Conservation (phyloP, 306 rosid genomes). For the Cicer cuneatum region DNA sequence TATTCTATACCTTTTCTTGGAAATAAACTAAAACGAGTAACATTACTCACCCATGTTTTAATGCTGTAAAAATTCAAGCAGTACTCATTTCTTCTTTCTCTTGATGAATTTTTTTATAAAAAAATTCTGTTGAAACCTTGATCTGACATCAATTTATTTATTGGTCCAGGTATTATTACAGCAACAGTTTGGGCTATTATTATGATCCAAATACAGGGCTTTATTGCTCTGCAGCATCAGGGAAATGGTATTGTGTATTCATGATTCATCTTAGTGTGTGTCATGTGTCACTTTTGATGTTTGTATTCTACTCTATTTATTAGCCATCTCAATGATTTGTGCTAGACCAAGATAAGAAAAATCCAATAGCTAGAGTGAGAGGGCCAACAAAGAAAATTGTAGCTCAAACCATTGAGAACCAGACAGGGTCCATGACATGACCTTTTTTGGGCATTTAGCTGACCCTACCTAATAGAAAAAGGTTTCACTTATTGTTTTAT, state of each 20-base stretch:
- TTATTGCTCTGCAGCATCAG: slow-evolving; percentile 67
- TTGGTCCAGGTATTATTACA: slow-evolving; percentile 73
- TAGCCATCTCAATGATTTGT: not conserved
- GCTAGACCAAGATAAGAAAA: not conserved
- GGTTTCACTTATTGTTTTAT: not conserved
- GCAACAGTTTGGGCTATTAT: slow-evolving; percentile 62
- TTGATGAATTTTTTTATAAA: slow-evolving; percentile 25
- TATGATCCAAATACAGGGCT: slow-evolving; percentile 62
- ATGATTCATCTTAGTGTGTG: slow-evolving; percentile 29
- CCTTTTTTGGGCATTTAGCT: not conserved
- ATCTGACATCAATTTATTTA: slow-evolving; percentile 30
- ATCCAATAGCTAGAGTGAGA: not conserved
- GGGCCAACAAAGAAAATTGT: not conserved
- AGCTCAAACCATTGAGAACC: slow-evolving; percentile 1
- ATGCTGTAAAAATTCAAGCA: not conserved
- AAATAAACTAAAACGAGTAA: slow-evolving; percentile 1
- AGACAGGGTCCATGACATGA: not conserved
- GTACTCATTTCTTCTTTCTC: slow-evolving; percentile 13
- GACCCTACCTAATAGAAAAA: not conserved
- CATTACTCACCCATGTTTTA: not conserved
- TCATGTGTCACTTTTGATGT: slow-evolving; percentile 12
- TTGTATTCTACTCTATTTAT: slow-evolving; percentile 5
- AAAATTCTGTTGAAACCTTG: slow-evolving; percentile 18
- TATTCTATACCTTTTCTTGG: slow-evolving; percentile 25
- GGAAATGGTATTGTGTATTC: slow-evolving; percentile 61